A percentile compares a stretch with the other conserved stretches of the same genome.
phyloP scores from a whole-genome alignment of 2,329 filamentous ascomycete genomes.

The Aureobasidium sp. region DNA sequence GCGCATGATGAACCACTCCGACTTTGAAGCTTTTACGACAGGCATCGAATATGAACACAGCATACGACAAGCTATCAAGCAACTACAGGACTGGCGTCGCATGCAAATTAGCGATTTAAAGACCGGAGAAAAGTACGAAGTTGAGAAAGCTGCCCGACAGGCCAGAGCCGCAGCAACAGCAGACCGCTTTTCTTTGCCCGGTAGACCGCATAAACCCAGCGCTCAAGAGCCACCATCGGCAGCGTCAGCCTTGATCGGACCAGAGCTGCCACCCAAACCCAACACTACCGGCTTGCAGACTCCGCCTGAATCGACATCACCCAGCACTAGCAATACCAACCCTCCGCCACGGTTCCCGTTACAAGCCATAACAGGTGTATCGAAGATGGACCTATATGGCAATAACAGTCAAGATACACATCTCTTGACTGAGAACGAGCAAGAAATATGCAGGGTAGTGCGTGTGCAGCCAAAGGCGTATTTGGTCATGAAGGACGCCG shows the following conservation, averaged over 20 bases:
- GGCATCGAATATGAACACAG: conserved; percentile 88
- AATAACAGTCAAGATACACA: conserved; percentile 78
- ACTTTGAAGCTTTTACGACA: conserved; percentile 80
- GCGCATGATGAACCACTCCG: conserved; percentile 88
- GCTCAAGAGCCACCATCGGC: conserved; percentile 64
- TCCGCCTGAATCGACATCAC: conserved; percentile 28
- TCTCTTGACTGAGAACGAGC: conserved; percentile 75
- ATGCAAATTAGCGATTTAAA: conserved; percentile 78
- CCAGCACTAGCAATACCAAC: conserved; percentile 16
- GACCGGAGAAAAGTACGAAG: conserved; percentile 85
- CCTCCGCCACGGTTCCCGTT: conserved; percentile 26
- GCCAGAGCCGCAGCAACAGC: conserved; percentile 62
- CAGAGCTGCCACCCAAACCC: conserved; percentile 64
- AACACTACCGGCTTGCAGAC: conserved; percentile 34
- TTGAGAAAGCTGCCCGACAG: conserved; percentile 71
- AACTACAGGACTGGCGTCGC: conserved; percentile 89
- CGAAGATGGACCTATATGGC: conserved; percentile 61
- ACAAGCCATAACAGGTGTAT: conserved; percentile 42
- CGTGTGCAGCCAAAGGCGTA: conserved; percentile 91
- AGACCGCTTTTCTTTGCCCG: conserved; percentile 54
- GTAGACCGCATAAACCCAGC: conserved; percentile 43
- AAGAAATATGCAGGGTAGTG: conserved; percentile 76
- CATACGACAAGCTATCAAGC: conserved; percentile 76
- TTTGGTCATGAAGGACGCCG: conserved; percentile 83
- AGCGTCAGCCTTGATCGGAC: conserved; percentile 68